phyloP scores from a whole-genome alignment of 495 filamentous ascomycete species.

The Thermochaetoides thermophila region DNA sequence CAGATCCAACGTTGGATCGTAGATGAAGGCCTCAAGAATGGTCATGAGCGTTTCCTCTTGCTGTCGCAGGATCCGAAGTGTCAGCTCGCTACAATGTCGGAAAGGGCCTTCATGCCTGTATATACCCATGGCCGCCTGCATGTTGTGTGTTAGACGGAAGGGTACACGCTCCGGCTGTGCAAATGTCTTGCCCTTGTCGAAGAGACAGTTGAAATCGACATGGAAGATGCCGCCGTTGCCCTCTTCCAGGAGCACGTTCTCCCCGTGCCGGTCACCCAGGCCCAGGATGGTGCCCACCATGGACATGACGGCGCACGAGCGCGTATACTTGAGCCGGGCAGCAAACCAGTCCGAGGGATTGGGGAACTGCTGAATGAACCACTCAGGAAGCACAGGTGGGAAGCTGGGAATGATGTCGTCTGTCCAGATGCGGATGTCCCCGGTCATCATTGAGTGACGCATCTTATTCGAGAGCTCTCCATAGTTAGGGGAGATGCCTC shows the following conservation, averaged over 20 bases:
- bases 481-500: slow-evolving; percentile 43
- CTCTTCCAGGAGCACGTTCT: slow-evolving; percentile 94
- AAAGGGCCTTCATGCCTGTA: slow-evolving; percentile 89
- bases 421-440: slow-evolving; percentile 50
- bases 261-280: slow-evolving; percentile 92
- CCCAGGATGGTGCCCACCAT: slow-evolving; percentile 93
- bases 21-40: slow-evolving; percentile 86
- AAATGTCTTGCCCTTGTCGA: slow-evolving; percentile 95
- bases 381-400: slow-evolving; percentile 73
- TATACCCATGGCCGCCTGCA: slow-evolving; percentile 90
- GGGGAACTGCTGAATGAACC: slow-evolving; percentile 91
- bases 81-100: slow-evolving; percentile 78
- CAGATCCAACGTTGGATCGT: slow-evolving; percentile 92
- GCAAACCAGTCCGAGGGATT: slow-evolving; percentile 85
- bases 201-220: slow-evolving; percentile 99
- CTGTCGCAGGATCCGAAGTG: slow-evolving; percentile 65
- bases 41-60: slow-evolving; percentile 95
- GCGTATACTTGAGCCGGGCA: slow-evolving; percentile 78
- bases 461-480: slow-evolving; percentile 28
- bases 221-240: slow-evolving; percentile 87
- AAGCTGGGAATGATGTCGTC: slow-evolving; percentile 51
- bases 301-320: slow-evolving; percentile 92
- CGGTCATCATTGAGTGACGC: slow-evolving; percentile 27
- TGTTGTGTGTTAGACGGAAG: slow-evolving; percentile 97
- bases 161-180: slow-evolving; percentile 88